Percentiles rank a stretch among this genome's conserved stretches.
Conservation (phyloP, 2,329 filamentous ascomycete species). For the Alternaria consortialis region DNA sequence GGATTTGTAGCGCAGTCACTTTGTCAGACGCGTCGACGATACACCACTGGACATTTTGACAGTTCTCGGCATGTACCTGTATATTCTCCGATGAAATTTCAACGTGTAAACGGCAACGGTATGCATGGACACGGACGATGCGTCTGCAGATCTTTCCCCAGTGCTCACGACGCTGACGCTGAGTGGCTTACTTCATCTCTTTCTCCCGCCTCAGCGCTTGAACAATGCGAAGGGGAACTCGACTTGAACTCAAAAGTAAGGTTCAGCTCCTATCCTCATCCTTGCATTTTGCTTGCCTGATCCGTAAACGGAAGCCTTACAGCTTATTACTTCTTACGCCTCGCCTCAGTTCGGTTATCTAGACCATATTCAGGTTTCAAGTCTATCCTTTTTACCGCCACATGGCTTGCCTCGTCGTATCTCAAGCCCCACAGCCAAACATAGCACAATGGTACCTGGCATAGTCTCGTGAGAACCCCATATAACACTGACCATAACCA, state of each 20-base stretch:
- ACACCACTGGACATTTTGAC: background rate
- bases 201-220: background rate
- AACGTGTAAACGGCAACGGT: background rate
- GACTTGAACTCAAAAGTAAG: background rate
- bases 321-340: slow-evolving; percentile 1
- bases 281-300: background rate
- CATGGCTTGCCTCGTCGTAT: slow-evolving; percentile 11
- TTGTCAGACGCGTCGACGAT: background rate
- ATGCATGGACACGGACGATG: background rate
- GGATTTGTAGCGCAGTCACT: background rate
- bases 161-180: background rate
- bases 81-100: background rate
- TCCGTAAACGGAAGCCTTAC: background rate
- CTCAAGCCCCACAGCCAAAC: slow-evolving; percentile 11
- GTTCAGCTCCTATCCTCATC: background rate
- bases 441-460: slow-evolving; percentile 13
- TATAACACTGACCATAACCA: slow-evolving; percentile 18
- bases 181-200: background rate
- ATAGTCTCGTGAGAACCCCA: slow-evolving; percentile 6
- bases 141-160: slow-evolving; percentile 1
- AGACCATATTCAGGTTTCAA: slow-evolving; percentile 7
- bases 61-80: background rate
- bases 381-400: slow-evolving; percentile 3
- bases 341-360: slow-evolving; percentile 2
- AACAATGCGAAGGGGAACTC: background rate